These are phyloP conservation scores for Talaromyces ruber DNA, from an alignment of 495 filamentous ascomycete genomes.

Conservation along the genomic window DNA sequence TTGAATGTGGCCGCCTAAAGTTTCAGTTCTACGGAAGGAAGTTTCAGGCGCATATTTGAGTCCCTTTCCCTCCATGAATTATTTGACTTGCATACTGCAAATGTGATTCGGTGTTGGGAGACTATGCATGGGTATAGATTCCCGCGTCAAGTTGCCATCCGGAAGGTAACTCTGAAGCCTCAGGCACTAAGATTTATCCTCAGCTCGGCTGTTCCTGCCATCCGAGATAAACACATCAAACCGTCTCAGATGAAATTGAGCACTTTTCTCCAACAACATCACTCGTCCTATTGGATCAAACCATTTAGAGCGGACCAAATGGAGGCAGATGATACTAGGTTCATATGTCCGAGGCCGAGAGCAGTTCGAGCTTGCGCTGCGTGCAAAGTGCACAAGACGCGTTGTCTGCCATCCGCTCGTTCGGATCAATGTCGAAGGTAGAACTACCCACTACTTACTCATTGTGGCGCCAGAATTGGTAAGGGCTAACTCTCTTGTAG, in stretches of 20 bases:
- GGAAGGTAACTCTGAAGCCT: background rate
- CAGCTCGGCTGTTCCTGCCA: conserved; percentile 1
- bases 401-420: background rate
- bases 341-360: conserved; percentile 1
- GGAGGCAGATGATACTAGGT: background rate
- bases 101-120: background rate
- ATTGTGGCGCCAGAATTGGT: background rate
- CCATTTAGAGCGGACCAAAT: background rate
- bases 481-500: background rate
- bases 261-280: background rate
- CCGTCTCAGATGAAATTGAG: background rate
- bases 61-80: background rate
- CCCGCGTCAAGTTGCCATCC: conserved; percentile 1
- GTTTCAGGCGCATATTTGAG: background rate
- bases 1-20: background rate
- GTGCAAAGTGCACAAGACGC: conserved; percentile 2
- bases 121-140: background rate
- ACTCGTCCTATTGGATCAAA: background rate
- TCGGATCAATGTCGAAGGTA: conserved; percentile 4
- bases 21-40: background rate
- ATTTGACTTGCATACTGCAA: background rate
- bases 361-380: background rate
- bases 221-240: background rate
- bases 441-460: background rate
- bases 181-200: background rate